These are phyloP conservation scores for Magnolia kwangsiensis DNA, from an alignment of 164 flowering plant species.

Conservation along the genomic window DNA sequence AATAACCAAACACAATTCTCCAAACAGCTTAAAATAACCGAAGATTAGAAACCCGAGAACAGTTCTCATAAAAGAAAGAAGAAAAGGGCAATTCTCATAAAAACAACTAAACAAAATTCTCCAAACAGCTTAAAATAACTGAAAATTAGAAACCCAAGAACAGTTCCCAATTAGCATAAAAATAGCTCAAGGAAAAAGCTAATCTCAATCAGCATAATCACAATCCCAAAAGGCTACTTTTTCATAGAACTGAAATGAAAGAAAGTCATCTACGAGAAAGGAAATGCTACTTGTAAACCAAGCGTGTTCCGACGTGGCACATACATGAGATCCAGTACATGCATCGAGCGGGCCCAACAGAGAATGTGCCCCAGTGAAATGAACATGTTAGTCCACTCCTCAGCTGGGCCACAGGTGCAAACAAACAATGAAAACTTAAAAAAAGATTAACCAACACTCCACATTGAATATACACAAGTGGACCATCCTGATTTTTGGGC, in stretches of 20 bases:
- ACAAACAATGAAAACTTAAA: too few species aligned
- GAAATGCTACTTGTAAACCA: too few species aligned
- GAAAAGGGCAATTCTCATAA: neutral
- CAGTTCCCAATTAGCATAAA: neutral
- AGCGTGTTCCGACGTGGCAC: too few species aligned
- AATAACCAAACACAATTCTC: neutral
- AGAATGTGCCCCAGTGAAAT: too few species aligned
- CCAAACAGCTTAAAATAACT: neutral
- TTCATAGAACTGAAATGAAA: neutral
- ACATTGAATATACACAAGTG: too few species aligned
- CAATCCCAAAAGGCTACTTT: conserved; percentile 2
- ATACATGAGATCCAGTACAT: too few species aligned
- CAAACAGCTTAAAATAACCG: neutral
- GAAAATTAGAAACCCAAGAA: neutral
- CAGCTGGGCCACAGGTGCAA: too few species aligned
- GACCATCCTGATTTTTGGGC: too few species aligned
- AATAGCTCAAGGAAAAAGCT: neutral
- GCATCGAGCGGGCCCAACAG: too few species aligned
- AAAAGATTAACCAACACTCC: too few species aligned
- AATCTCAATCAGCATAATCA: neutral
- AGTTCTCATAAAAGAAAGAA: too few species aligned
- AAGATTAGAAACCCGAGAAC: neutral
- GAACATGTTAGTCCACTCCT: too few species aligned
- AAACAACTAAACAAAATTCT: neutral
- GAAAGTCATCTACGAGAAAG: neutral